These are phyloP conservation scores for Cladophialophora bantiana DNA, from an alignment of 2,329 filamentous ascomycete genomes.

Conservation along the genomic window DNA sequence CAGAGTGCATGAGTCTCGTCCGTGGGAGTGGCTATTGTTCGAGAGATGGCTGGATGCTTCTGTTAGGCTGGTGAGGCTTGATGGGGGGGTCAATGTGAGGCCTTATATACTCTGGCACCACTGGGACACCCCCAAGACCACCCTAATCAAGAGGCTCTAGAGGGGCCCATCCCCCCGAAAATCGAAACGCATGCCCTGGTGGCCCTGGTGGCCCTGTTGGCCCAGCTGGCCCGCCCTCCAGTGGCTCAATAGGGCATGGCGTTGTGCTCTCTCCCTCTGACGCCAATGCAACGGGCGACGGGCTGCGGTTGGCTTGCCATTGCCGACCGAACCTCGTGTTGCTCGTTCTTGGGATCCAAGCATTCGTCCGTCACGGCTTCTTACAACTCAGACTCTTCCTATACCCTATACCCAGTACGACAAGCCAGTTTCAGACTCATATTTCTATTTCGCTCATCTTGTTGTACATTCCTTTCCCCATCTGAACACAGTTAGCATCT, in stretches of 20 bases:
- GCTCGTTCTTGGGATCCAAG: constrained; percentile 14
- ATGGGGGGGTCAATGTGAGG: not conserved
- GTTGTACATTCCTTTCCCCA: constrained; percentile 13
- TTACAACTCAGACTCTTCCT: constrained; percentile 1
- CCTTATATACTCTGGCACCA: constrained; percentile 18
- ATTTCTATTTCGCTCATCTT: constrained; percentile 10
- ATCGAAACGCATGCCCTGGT: not conserved
- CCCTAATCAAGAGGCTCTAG: not conserved
- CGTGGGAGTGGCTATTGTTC: too few species aligned
- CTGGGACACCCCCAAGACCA: constrained; percentile 8
- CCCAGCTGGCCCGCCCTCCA: not conserved
- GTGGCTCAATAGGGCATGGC: constrained; percentile 16
- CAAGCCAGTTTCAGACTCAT: constrained; percentile 7
- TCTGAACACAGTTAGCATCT: constrained; percentile 13
- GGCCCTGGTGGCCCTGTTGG: too few species aligned
- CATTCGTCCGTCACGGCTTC: constrained; percentile 13
- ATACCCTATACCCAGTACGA: too few species aligned
- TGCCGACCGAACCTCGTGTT: constrained; percentile 7
- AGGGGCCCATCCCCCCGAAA: not conserved
- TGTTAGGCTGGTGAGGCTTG: not conserved
- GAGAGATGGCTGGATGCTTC: not conserved
- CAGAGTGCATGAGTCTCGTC: too few species aligned
- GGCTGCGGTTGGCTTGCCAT: constrained; percentile 8
- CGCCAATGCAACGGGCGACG: not conserved
- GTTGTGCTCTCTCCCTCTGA: not conserved